Evolutionary conservation across 1,139 yeast species (phyloP).

Genomic region (Nadsonia commutata): DNA sequence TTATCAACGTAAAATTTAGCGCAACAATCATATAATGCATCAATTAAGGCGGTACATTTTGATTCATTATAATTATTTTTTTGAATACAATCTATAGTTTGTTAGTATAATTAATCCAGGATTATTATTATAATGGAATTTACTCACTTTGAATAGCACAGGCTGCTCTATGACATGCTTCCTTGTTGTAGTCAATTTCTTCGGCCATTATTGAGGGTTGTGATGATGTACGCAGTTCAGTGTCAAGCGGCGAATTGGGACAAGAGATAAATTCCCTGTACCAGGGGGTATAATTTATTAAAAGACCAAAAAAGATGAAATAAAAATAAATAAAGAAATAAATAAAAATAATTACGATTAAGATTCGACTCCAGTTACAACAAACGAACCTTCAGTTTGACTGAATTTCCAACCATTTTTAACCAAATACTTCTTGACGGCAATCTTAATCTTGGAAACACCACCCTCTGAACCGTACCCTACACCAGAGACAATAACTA

Average conservation of each 20-base stretch:
- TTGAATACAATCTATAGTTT: conserved; percentile 33
- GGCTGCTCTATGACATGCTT: conserved; percentile 43
- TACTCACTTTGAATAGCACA: conserved; percentile 45
- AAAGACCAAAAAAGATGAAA: background rate
- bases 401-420: background rate
- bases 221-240: background rate
- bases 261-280: background rate
- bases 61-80: conserved; percentile 43
- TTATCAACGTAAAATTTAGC: conserved; percentile 37
- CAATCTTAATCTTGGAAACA: background rate
- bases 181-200: conserved; percentile 9
- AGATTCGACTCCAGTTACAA: background rate
- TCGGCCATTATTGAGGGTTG: conserved; percentile 1
- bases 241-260: background rate
- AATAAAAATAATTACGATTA: too few species aligned
- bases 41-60: conserved; percentile 45
- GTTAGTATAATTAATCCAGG: conserved; percentile 1
- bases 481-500: background rate
- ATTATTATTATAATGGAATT: background rate
- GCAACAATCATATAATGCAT: conserved; percentile 50
- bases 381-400: background rate
- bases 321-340: too few species aligned
- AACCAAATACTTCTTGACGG: background rate
- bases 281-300: background rate
- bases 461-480: background rate